These are phyloP conservation scores for Cephalotrichum gorgonifer DNA, from an alignment of 2,329 filamentous ascomycete genomes.

Conservation along the genomic window DNA sequence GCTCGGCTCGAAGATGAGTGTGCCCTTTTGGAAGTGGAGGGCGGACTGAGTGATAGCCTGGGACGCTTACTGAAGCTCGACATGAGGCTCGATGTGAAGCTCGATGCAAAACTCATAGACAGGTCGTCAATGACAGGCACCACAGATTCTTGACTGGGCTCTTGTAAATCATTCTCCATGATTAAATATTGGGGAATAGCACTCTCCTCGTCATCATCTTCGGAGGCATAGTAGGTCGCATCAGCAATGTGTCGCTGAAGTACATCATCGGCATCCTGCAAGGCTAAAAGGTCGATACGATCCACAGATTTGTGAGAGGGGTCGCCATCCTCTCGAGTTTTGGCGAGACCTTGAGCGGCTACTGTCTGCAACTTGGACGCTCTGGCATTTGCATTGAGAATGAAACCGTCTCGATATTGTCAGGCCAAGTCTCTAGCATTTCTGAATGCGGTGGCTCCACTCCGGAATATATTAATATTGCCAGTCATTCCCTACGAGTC, in stretches of 20 bases:
- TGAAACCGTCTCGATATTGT: conserved; percentile 23
- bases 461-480: conserved; percentile 17
- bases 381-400: conserved; percentile 17
- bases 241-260: conserved; percentile 6
- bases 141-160: background rate
- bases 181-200: background rate
- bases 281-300: conserved; percentile 1
- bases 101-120: conserved; percentile 8
- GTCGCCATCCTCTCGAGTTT: background rate
- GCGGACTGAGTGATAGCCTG: conserved; percentile 5
- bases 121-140: background rate
- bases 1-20: background rate
- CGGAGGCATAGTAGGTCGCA: conserved; percentile 2
- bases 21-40: background rate
- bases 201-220: conserved; percentile 1
- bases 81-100: conserved; percentile 7
- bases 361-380: background rate
- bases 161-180: background rate
- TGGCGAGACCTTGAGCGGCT: background rate
- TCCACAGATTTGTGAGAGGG: background rate
- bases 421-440: conserved; percentile 27
- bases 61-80: conserved; percentile 1
- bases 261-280: conserved; percentile 4
- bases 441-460: conserved; percentile 25
- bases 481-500: conserved; percentile 16